Percentiles rank a stretch among this genome's conserved stretches.
phyloP scores from a whole-genome alignment of 129 eudicot species.

The Arctium minus region DNA sequence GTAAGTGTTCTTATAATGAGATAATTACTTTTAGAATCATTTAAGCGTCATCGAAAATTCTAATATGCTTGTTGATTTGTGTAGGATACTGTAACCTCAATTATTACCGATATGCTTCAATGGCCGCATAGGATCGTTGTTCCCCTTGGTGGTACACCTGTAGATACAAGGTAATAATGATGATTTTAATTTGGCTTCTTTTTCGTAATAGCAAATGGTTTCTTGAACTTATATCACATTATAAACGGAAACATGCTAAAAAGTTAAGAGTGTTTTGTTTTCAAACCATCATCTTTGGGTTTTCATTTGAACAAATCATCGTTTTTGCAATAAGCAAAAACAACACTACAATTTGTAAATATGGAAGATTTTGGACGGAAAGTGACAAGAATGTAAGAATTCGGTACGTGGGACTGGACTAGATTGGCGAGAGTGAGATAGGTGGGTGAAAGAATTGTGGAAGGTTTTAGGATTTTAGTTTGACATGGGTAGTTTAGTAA shows the following conservation, averaged over 20 bases:
- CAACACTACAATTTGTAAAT: too few relatives aligned
- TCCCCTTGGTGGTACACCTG: conserved; percentile 91
- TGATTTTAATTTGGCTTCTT: neutral
- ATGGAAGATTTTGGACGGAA: too few relatives aligned
- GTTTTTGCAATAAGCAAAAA: too few relatives aligned
- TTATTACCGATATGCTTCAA: conserved; percentile 85
- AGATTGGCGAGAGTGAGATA: too few relatives aligned
- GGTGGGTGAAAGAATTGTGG: too few relatives aligned
- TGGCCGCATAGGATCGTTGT: conserved; percentile 99
- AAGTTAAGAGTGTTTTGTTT: neutral
- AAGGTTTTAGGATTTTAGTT: too few relatives aligned
- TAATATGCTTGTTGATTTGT: conserved; percentile 2
- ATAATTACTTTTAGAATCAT: neutral
- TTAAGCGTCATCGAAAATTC: neutral
- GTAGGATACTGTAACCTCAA: conserved; percentile 82
- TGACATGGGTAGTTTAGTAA: too few relatives aligned
- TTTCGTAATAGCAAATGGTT: neutral
- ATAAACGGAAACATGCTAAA: neutral
- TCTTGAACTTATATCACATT: neutral
- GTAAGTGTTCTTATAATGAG: conserved; percentile 35
- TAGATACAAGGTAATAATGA: conserved; percentile 66
- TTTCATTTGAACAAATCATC: too few relatives aligned
- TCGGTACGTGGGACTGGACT: too few relatives aligned
- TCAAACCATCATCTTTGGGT: too few relatives aligned
- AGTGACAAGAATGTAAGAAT: too few relatives aligned